Base-by-base conservation (phyloP, 106 monocot species). In the Dioscorea zingiberensis region DNA sequence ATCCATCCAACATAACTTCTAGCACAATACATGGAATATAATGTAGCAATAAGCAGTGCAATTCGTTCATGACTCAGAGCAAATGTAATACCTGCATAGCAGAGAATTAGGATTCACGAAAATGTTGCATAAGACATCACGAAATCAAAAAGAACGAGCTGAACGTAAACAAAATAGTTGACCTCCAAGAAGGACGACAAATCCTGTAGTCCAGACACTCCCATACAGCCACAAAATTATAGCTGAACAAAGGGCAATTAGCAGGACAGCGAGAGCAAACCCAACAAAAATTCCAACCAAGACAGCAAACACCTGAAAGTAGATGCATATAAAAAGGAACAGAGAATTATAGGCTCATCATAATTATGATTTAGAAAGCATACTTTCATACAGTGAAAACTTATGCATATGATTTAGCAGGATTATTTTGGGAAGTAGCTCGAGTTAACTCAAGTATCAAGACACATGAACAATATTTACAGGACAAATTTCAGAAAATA, bases 161-260 rank as follows among this genome's bases (percentile, higher is more conserved):
- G 18, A 67, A 74, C 17, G 24, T 59, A 26, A 51, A 63, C 11
- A 27, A 18, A 65, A 69, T 72, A 55, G 58, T 17, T 21, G 64
- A 94, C 94, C 94, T 85, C 87, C 87, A 53, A 78, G 25, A 70
- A 85, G 48, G 49, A 79, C 63, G 21, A 95, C 66, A 66, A 85
- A 60, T 21, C 78, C 69, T 54, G 95, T 88, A 29, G 74, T 85
- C 95, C 95, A 95, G 48, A 95, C 88, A 70, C 85, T 88, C 55
- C 95, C 95, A 75, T 85, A 88, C 0, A 95, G 44, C 91, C 87
- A 95, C 57, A 95, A 71, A 63, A 85, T 76, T 63, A 78, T 28
- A 47, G 61, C 60, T 62, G 77, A 59, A 59, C 62, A 55, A 47
- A 88, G 73, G 63, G 76, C 62, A 26, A 80, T 59, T 38, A 79